Evolutionary conservation across 805 yeast species (phyloP).

Genomic region (Sugiyamaella qingdaonensis): DNA sequence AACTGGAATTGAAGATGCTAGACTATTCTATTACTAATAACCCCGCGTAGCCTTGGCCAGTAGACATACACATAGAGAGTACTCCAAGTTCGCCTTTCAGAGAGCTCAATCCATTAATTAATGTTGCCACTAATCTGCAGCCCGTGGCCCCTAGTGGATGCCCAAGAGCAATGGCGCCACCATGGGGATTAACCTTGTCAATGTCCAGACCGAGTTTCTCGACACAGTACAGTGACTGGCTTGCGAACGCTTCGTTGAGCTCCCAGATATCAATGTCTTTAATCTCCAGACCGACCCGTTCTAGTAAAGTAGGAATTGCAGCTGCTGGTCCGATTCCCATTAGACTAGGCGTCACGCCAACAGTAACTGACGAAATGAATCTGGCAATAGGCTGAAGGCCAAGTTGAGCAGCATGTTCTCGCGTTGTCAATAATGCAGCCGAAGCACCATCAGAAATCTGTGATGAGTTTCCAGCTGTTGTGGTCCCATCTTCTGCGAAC

Average conservation of each 20-base stretch:
- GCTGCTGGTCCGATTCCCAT: conserved; percentile 87
- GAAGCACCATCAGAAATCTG: conserved; percentile 92
- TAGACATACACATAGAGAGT: conserved; percentile 41
- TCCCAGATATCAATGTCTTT: conserved; percentile 74
- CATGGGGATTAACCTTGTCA: conserved; percentile 74
- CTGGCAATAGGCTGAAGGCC: conserved; percentile 74
- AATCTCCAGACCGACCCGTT: conserved; percentile 58
- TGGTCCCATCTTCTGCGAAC: conserved; percentile 70
- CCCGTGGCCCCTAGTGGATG: conserved; percentile 79
- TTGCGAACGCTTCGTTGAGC: conserved; percentile 87
- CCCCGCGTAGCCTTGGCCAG: conserved; percentile 41
- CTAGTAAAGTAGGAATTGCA: conserved; percentile 83
- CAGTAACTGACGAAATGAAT: conserved; percentile 85
- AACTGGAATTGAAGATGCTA: background rate
- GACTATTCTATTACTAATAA: conserved; percentile 29
- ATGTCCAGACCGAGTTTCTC: conserved; percentile 57
- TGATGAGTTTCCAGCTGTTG: conserved; percentile 88
- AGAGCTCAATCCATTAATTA: conserved; percentile 34
- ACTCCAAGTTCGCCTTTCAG: conserved; percentile 35
- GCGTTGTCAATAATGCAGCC: conserved; percentile 74
- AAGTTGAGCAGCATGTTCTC: conserved; percentile 66
- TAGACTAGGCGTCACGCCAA: conserved; percentile 79
- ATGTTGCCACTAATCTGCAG: conserved; percentile 39
- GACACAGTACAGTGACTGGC: conserved; percentile 79
- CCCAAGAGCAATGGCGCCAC: conserved; percentile 93